A percentile compares a stretch with the other conserved stretches of the same genome.
Evolutionary conservation across 2,329 filamentous ascomycete species (phyloP).

Genomic region (Teratosphaeria viscida): DNA sequence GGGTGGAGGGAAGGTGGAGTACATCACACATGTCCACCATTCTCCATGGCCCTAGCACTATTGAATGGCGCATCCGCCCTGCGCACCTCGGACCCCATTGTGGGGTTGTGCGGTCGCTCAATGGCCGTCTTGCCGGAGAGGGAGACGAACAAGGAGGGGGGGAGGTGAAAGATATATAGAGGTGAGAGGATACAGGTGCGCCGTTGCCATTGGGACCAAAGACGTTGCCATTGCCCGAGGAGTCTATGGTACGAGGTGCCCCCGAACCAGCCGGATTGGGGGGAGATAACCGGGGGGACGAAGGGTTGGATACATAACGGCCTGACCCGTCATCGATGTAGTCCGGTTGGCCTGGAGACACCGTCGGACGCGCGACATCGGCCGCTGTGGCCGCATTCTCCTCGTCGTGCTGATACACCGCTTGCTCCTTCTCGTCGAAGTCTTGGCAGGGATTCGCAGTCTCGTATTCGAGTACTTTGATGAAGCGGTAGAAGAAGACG

Average conservation of each 20-base stretch:
- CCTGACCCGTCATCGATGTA: slow-evolving; percentile 1
- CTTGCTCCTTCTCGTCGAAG: slow-evolving; percentile 33
- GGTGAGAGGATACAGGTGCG: too few species aligned
- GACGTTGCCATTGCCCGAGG: neutral
- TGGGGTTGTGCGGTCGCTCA: neutral
- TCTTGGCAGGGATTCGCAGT: slow-evolving; percentile 40
- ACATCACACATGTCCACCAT: neutral
- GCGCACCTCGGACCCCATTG: neutral
- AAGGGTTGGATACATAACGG: neutral
- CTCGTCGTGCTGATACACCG: slow-evolving; percentile 24
- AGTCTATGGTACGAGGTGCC: neutral
- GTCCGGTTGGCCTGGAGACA: slow-evolving; percentile 2
- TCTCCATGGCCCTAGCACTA: neutral
- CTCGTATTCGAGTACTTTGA: slow-evolving; percentile 42
- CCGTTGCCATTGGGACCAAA: neutral
- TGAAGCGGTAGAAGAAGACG: slow-evolving; percentile 38
- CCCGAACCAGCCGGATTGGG: neutral
- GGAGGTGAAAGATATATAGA: too few species aligned
- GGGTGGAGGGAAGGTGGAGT: neutral
- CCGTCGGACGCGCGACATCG: slow-evolving; percentile 19
- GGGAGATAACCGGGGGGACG: neutral
- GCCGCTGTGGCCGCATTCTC: slow-evolving; percentile 24
- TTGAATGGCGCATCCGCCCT: neutral
- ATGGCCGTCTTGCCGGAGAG: neutral
- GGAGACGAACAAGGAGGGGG: too few species aligned